A percentile compares a stretch with the other conserved stretches of the same genome.
Evolutionary conservation across 768 basidiomycete species (phyloP).

Genomic region (Russula compacta): DNA sequence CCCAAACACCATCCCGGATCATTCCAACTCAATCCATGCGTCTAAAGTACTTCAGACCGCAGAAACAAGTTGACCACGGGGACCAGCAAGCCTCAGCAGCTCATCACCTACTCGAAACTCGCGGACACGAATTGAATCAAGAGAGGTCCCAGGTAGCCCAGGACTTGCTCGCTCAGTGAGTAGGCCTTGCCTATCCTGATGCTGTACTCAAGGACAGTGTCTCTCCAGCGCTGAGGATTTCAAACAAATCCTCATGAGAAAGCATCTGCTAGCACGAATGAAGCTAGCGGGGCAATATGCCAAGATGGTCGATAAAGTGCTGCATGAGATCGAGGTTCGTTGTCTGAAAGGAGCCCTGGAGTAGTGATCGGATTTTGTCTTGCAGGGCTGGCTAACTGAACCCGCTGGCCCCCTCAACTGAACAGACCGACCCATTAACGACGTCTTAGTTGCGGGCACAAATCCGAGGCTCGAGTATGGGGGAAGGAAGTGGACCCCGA

Average conservation of each 20-base stretch:
- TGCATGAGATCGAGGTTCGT: background rate
- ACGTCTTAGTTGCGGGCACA: too few species aligned
- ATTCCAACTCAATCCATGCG: too few species aligned
- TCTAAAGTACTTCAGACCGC: too few species aligned
- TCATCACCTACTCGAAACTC: background rate
- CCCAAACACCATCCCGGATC: too few species aligned
- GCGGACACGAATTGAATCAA: background rate
- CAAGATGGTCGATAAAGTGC: background rate
- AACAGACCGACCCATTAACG: too few species aligned
- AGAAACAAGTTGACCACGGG: too few species aligned
- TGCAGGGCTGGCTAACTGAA: too few species aligned
- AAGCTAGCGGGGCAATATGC: background rate
- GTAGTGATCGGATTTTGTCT: background rate
- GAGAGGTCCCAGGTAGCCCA: background rate
- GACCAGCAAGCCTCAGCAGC: background rate
- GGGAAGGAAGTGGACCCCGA: too few species aligned
- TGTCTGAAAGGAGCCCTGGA: background rate
- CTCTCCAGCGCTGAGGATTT: background rate
- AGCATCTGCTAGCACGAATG: background rate
- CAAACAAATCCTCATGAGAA: background rate
- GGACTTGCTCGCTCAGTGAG: background rate
- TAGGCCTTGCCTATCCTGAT: background rate
- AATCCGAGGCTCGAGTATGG: too few species aligned
- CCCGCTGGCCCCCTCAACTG: too few species aligned
- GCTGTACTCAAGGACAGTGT: background rate